Percentiles rank a stretch among this genome's conserved stretches.
phyloP scores from a whole-genome alignment of 768 basidiomycete genomes.

The Lanmaoa pseudosensibilis region DNA sequence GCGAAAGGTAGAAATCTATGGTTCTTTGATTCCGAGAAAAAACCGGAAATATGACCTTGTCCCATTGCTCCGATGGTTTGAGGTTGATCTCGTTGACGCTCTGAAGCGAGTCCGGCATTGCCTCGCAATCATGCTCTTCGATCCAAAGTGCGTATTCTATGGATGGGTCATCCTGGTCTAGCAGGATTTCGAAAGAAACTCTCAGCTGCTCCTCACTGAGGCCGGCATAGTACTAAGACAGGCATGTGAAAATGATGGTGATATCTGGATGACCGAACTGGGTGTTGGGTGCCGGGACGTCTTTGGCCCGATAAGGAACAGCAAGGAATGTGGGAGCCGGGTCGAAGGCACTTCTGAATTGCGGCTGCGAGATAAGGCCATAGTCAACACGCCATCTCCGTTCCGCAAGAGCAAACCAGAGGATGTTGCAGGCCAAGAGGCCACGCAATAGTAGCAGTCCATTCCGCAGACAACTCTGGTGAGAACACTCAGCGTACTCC shows the following conservation, averaged over 20 bases:
- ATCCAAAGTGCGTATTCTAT: slow-evolving; percentile 1
- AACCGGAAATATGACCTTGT: neutral
- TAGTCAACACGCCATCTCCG: slow-evolving; percentile 23
- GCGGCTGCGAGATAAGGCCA: neutral
- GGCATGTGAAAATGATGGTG: too few relatives aligned
- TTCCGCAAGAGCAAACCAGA: slow-evolving; percentile 27
- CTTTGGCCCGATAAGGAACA: slow-evolving; percentile 38
- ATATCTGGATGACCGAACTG: too few relatives aligned
- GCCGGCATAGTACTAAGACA: too few relatives aligned
- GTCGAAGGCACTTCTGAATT: too few relatives aligned
- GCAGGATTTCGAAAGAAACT: too few relatives aligned
- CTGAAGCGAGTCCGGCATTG: neutral
- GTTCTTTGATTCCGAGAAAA: slow-evolving; percentile 1
- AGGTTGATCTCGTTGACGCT: neutral
- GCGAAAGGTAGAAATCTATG: slow-evolving; percentile 21
- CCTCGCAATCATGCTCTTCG: neutral
- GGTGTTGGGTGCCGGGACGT: slow-evolving; percentile 29
- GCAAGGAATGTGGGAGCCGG: slow-evolving; percentile 16
- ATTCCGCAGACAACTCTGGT: neutral
- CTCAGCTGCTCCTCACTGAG: too few relatives aligned
- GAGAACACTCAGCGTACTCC: neutral
- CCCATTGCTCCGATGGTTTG: slow-evolving; percentile 9
- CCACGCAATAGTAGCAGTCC: slow-evolving; percentile 35
- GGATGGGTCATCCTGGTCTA: too few relatives aligned
- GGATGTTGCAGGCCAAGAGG: slow-evolving; percentile 26